Base-by-base conservation (phyloP, 2,329 filamentous ascomycete species). In the Didymella pinodella region DNA sequence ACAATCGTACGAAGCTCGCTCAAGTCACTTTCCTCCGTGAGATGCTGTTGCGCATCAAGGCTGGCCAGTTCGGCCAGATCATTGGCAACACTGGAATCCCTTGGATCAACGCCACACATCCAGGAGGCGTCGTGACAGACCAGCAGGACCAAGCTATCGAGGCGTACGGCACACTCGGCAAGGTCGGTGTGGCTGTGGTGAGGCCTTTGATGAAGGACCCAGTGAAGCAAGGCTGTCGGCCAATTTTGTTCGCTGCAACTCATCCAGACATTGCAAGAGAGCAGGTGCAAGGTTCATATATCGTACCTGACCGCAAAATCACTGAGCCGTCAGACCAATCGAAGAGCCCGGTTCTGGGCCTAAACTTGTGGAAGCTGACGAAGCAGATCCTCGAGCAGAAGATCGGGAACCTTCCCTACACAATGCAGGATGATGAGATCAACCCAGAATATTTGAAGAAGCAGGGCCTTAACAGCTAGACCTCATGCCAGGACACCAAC, bases 161-260 rank as follows among this genome's bases (percentile, higher is more conserved):
- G 32, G 79, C 81, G 1, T 84, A 86, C 57, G 82, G 82, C 0
- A 77, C 73, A 0, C 59, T 82, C 1, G 81, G 81, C 16, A 81
- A 80, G 54, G 65, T 83, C 32, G 80, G 79, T 2, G 80, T 82
- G 10, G 77, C 73, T 48, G 76, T 71, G 2, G 69, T 78, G 2
- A 66, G 76, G 31, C 82, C 81, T 1, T 80, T 84, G 58, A 78
- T 84, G 79, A 82, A 82, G 57, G 80, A 84, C 60, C 80, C 81
- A 0, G 71, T 83, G 0, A 76, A 80, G 25, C 57, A 81, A 52
- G 82, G 82, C 0, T 84, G 82, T 61, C 72, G 82, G 18, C 64
- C 80, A 2, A 81, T 79, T 12, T 57, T 85, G 29, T 84, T 83
- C 64, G 82, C 82, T 4, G 77, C 80, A 0, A 82, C 82, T 3